These are phyloP conservation scores for Pleurostoma richardsiae DNA, from an alignment of 2,329 filamentous ascomycete species.

Conservation along the genomic window DNA sequence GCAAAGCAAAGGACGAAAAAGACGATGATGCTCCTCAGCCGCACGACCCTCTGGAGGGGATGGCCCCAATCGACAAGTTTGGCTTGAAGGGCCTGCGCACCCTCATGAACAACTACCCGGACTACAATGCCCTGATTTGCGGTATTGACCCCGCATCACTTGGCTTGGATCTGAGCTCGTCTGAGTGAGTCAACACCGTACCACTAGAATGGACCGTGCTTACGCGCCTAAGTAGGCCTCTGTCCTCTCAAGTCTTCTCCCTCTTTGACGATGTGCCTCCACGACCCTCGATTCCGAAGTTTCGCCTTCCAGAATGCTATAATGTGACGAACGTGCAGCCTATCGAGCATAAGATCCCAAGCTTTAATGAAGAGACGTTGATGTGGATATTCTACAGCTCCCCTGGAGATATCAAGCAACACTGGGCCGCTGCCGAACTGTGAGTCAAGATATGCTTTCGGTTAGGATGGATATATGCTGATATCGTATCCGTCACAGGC, in stretches of 20 bases:
- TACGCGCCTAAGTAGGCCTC: constrained; percentile 28
- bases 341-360: constrained; percentile 60
- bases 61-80: constrained; percentile 60
- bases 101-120: constrained; percentile 59
- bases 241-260: constrained; percentile 57
- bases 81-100: constrained; percentile 60
- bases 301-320: constrained; percentile 60
- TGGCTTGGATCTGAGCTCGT: constrained; percentile 52
- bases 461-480: neutral
- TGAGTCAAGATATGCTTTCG: constrained; percentile 26
- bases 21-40: constrained; percentile 31
- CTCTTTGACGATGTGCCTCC: constrained; percentile 56
- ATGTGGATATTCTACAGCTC: constrained; percentile 69
- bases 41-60: constrained; percentile 55
- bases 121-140: constrained; percentile 56
- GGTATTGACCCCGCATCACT: constrained; percentile 54
- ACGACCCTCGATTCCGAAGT: constrained; percentile 51
- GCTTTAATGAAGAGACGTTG: constrained; percentile 64
- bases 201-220: too few species aligned
- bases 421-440: constrained; percentile 59
- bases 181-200: constrained; percentile 41
- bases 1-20: constrained; percentile 38
- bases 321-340: constrained; percentile 61
- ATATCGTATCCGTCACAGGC: constrained; percentile 28
- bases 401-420: constrained; percentile 57